Evolutionary conservation across 208 protist genomes (phyloP), one percentile per base, ranked within the genome.

Genomic region (Acanthamoeba castellanii): DNA sequence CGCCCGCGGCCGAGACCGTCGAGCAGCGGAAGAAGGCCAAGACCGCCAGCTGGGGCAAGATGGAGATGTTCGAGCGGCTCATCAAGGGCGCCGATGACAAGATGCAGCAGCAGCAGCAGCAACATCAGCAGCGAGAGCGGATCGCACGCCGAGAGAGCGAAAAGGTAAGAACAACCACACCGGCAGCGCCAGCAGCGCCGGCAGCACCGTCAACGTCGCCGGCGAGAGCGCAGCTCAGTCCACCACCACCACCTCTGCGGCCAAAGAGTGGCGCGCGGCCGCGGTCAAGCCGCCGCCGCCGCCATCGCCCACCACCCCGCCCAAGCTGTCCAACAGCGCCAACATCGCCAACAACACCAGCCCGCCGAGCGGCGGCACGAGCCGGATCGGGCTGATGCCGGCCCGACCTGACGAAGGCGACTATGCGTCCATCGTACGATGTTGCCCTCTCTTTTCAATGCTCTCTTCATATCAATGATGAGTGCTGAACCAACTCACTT

Each of bases 21-120:
- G 42, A 42, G 72, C 72, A n/a, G 72, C 72, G 72, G 3, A 88
- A 84, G 74, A 84, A 84, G 74, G 2, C 81, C 50, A 88, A 88
- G 81, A 64, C 81, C 13, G 50, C 81, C 81, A 88, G 81, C 50
- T 88, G 81, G 81, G 81, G 81, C 45, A 88, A 88, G 81, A 88
- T 64, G 50, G 81, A 88, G 20, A 88, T 64, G 22, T 64, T 88
- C 47, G 81, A 88, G 8, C 27, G 81, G 4, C 37, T 82, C 18
- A 32, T 88, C 52, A 88, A 64, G 81, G 81, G 50, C 22, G n/a
- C 30, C 42, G 70, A 81, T 5, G 27, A 57, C 30, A 64, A 88
- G 30, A 0, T 3, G 66, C 52, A 22, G 16, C 16, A 72, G 30
- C n/a, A 32, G 27, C 27, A 72, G 30, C 25, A 72, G 8, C 9